These are phyloP conservation scores for Cymodocea nodosa DNA, from an alignment of 116 monocot species.

Conservation along the genomic window DNA sequence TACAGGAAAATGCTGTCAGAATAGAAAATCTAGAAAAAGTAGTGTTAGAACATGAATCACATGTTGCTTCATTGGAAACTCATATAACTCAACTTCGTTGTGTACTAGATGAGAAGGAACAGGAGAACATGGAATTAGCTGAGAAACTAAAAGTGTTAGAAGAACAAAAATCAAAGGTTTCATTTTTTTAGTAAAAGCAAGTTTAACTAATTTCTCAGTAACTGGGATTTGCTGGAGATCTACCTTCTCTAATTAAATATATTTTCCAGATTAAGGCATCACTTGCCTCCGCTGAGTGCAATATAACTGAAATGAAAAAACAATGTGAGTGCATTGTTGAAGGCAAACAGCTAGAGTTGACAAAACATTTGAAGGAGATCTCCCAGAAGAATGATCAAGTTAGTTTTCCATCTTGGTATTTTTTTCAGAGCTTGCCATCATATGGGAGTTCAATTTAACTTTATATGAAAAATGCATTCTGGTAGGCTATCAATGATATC, in stretches of 20 bases:
- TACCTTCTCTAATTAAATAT: too few relatives aligned
- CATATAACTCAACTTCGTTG: slow-evolving; percentile 39
- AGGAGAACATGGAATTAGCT: slow-evolving; percentile 20
- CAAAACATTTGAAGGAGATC: slow-evolving; percentile 87
- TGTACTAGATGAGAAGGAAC: slow-evolving; percentile 61
- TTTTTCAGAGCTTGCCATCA: not conserved
- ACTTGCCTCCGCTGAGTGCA: slow-evolving; percentile 51
- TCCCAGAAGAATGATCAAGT: slow-evolving; percentile 96
- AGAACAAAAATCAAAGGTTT: slow-evolving; percentile 66
- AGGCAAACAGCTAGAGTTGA: slow-evolving; percentile 77
- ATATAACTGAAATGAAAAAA: slow-evolving; percentile 57
- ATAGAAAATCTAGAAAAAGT: slow-evolving; percentile 32
- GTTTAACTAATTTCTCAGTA: not conserved
- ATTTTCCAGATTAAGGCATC: slow-evolving; percentile 54
- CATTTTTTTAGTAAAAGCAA: not conserved
- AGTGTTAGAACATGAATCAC: slow-evolving; percentile 36
- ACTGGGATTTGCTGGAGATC: too few relatives aligned
- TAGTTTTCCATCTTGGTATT: not conserved
- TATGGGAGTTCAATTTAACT: not conserved
- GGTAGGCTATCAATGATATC: slow-evolving; percentile 95
- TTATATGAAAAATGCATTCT: slow-evolving; percentile 8
- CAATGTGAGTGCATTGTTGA: slow-evolving; percentile 88
- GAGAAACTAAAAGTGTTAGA: slow-evolving; percentile 64
- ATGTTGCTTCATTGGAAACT: slow-evolving; percentile 39
- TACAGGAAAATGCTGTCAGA: slow-evolving; percentile 42